Evolutionary conservation across 176 grass and related monocot species (phyloP).

Genomic region (Phyllostachys edulis): DNA sequence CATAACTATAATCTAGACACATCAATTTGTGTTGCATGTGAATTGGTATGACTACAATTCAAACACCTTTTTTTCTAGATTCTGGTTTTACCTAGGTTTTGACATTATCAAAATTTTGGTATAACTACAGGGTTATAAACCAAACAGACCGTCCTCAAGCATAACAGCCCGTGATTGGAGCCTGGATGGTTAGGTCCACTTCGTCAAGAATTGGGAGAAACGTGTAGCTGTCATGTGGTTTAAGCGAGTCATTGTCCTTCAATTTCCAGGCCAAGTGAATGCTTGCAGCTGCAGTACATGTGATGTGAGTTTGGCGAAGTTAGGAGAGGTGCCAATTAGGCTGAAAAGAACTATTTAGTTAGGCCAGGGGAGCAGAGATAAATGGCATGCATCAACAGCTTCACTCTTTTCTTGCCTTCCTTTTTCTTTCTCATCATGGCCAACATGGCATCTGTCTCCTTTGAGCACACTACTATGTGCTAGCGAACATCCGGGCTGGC

Average conservation of each 20-base stretch:
- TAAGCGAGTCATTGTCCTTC: background rate
- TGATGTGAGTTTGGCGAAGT: conserved; percentile 35
- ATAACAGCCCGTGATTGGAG: conserved; percentile 4
- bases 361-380: background rate
- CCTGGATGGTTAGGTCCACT: background rate
- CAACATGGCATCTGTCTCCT: background rate
- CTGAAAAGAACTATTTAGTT: background rate
- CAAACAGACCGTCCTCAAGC: too few species aligned
- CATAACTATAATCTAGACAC: too few species aligned
- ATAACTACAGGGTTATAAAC: too few species aligned
- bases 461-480: background rate
- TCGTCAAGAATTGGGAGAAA: background rate
- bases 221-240: background rate
- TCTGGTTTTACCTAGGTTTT: too few species aligned
- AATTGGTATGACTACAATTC: too few species aligned
- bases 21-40: too few species aligned
- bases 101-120: too few species aligned
- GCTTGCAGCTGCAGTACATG: background rate
- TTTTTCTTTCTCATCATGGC: background rate
- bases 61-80: too few species aligned
- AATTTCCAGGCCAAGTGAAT: background rate
- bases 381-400: background rate
- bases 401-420: background rate
- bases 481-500: conserved; percentile 12
- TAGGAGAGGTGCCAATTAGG: background rate